phyloP scores from a whole-genome alignment of 2,329 filamentous ascomycete genomes.

The Elsinoe batatas region DNA sequence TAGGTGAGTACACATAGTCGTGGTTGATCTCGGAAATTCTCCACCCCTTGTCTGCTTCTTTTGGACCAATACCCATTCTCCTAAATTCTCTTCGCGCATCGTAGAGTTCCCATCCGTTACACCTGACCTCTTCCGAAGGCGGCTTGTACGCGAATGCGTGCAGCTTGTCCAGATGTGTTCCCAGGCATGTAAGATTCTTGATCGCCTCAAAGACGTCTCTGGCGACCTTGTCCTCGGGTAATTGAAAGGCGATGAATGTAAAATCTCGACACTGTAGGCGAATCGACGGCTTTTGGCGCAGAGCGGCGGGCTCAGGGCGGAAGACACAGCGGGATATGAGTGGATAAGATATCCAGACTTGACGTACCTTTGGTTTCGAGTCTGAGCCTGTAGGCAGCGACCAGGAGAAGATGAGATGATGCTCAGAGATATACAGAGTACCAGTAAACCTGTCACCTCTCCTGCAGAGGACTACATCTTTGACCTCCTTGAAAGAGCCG shows the following conservation, averaged over 20 bases:
- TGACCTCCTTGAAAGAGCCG: constrained; percentile 35
- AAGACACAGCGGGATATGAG: constrained; percentile 76
- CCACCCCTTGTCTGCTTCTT: constrained; percentile 73
- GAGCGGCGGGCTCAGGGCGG: constrained; percentile 59
- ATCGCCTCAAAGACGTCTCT: constrained; percentile 84
- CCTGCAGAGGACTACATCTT: constrained; percentile 51
- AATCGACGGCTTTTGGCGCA: constrained; percentile 67
- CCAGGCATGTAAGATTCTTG: constrained; percentile 66
- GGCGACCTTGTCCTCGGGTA: constrained; percentile 61
- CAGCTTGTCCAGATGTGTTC: constrained; percentile 76
- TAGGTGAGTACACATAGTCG: constrained; percentile 85
- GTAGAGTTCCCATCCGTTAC: constrained; percentile 78
- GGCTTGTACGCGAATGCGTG: constrained; percentile 84
- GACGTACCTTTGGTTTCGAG: constrained; percentile 44
- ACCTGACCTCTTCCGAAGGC: constrained; percentile 51
- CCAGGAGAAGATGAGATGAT: constrained; percentile 54
- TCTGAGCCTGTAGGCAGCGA: constrained; percentile 27
- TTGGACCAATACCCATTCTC: constrained; percentile 76
- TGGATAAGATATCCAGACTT: constrained; percentile 91
- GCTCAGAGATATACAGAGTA: constrained; percentile 52
- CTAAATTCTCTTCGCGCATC: constrained; percentile 77
- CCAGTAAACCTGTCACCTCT: constrained; percentile 48
- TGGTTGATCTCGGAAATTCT: constrained; percentile 81
- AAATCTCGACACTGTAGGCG: constrained; percentile 88
- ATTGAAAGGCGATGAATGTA: constrained; percentile 85